A percentile compares a stretch with the other conserved stretches of the same genome.
phyloP scores from a whole-genome alignment of 805 yeast genomes.

The Komagataella phaffii region DNA sequence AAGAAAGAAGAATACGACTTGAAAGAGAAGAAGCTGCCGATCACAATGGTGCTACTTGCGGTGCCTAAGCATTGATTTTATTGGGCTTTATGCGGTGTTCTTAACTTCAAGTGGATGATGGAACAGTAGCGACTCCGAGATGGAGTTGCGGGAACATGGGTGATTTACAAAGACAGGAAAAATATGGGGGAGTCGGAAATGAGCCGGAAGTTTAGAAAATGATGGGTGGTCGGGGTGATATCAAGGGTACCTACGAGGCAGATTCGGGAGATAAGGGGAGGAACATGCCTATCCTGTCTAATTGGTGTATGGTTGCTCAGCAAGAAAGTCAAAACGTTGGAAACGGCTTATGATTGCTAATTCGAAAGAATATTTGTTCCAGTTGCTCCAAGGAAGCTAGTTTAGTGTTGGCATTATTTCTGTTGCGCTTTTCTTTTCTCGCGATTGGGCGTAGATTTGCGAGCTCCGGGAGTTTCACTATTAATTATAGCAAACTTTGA shows the following conservation, averaged over 20 bases:
- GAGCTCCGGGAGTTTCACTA: neutral
- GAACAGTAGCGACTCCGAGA: neutral
- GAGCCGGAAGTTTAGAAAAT: neutral
- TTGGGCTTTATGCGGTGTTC: neutral
- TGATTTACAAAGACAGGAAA: neutral
- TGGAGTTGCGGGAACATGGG: neutral
- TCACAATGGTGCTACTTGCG: neutral
- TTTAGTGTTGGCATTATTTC: neutral
- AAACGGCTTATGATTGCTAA: neutral
- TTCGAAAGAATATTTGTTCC: neutral
- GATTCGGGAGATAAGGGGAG: neutral
- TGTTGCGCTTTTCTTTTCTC: neutral
- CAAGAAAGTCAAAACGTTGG: neutral
- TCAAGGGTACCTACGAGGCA: neutral
- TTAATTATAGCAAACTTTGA: neutral
- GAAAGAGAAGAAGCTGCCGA: neutral
- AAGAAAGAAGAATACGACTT: neutral
- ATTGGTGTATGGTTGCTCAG: neutral
- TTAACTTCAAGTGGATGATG: neutral
- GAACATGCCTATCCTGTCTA: too few relatives aligned
- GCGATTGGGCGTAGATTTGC: neutral
- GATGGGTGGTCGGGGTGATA: neutral
- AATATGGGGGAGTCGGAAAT: neutral
- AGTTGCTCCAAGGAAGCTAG: neutral
- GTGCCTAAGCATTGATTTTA: neutral